Conservation (phyloP, 2,329 filamentous ascomycete species). For the Arthrinium puccinioides region DNA sequence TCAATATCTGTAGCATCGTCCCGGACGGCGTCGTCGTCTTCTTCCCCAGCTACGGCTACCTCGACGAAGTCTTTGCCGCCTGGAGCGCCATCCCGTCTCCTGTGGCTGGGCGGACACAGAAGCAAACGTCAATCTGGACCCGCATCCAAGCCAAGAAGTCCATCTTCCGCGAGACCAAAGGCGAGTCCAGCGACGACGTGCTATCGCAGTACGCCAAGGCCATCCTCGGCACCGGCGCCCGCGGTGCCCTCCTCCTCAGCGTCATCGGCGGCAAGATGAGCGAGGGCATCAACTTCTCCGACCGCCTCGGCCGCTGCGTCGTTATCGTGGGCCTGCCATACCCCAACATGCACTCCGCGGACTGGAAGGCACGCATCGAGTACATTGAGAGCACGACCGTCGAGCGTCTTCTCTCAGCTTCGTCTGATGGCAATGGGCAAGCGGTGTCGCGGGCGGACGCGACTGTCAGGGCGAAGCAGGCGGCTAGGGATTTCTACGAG, state of each 20-base stretch:
- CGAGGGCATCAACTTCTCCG: slow-evolving; percentile 97
- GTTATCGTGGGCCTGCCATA: slow-evolving; percentile 90
- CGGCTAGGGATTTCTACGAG: slow-evolving; percentile 77
- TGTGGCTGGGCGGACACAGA: background rate
- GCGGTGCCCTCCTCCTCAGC: slow-evolving; percentile 75
- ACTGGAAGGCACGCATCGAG: slow-evolving; percentile 88
- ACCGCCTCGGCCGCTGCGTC: slow-evolving; percentile 80
- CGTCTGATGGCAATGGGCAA: slow-evolving; percentile 6
- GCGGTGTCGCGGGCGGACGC: slow-evolving; percentile 21
- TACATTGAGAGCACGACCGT: slow-evolving; percentile 65
- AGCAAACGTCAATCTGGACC: slow-evolving; percentile 44
- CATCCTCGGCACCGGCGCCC: slow-evolving; percentile 45
- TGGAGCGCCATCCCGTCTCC: slow-evolving; percentile 43
- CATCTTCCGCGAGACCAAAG: slow-evolving; percentile 53
- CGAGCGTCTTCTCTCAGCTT: slow-evolving; percentile 21
- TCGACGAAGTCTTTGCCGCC: slow-evolving; percentile 61
- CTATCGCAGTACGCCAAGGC: slow-evolving; percentile 66
- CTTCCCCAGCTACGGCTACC: slow-evolving; percentile 90
- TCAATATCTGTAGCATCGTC: slow-evolving; percentile 65
- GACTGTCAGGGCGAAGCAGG: slow-evolving; percentile 36
- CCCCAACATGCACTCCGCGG: slow-evolving; percentile 79
- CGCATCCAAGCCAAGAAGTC: slow-evolving; percentile 51
- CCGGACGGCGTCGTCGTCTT: slow-evolving; percentile 91
- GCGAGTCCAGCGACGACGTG: slow-evolving; percentile 57
- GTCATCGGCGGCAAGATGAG: slow-evolving; percentile 93